Evolutionary conservation across 2,329 filamentous ascomycete genomes (phyloP).

Genomic region (Fusarium sp.): DNA sequence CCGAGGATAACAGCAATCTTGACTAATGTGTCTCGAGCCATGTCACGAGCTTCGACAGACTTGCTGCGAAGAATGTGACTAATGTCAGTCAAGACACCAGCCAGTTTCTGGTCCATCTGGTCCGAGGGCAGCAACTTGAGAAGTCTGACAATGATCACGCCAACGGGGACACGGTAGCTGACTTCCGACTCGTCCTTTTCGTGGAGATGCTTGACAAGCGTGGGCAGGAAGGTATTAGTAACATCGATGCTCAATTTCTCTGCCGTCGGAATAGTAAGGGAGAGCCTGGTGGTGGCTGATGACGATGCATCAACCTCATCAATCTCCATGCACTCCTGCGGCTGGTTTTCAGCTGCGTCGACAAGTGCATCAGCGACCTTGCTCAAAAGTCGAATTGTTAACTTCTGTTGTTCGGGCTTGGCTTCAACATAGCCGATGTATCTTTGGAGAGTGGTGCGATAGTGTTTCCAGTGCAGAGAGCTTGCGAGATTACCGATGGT

Average conservation of each 20-base stretch:
- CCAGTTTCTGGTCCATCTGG: conserved; percentile 77
- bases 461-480: conserved; percentile 89
- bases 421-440: conserved; percentile 84
- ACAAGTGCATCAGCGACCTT: conserved; percentile 81
- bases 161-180: conserved; percentile 89
- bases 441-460: conserved; percentile 81
- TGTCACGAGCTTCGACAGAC: conserved; percentile 86
- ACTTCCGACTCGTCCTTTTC: conserved; percentile 95
- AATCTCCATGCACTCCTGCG: conserved; percentile 54
- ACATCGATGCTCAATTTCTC: conserved; percentile 77
- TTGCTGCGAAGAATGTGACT: conserved; percentile 92
- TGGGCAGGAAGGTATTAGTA: conserved; percentile 76
- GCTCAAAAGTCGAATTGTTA: conserved; percentile 81
- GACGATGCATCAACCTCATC: conserved; percentile 44
- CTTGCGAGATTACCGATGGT: conserved; percentile 78
- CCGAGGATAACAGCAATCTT: conserved; percentile 85
- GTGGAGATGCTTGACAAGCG: conserved; percentile 84
- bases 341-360: conserved; percentile 56
- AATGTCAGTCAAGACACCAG: conserved; percentile 87
- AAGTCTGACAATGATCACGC: conserved; percentile 87
- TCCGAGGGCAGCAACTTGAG: conserved; percentile 79
- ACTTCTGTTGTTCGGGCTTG: conserved; percentile 85
- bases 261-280: conserved; percentile 70
- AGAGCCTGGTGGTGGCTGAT: conserved; percentile 56
- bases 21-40: conserved; percentile 86